Evolutionary conservation across 2,329 filamentous ascomycete species (phyloP).

Genomic region (Diaporthe longicolla): DNA sequence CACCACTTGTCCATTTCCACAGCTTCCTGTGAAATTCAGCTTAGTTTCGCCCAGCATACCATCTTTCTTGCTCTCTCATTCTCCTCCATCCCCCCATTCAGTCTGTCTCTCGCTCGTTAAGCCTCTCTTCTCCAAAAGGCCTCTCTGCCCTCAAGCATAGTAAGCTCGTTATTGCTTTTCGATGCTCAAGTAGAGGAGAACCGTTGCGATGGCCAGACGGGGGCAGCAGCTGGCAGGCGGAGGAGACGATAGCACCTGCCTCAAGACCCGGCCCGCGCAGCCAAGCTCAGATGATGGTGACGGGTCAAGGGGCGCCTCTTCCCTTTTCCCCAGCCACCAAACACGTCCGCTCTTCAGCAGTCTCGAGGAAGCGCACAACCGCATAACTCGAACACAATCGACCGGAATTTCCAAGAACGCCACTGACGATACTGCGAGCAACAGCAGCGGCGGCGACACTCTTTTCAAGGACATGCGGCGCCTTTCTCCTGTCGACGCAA

Average conservation of each 20-base stretch:
- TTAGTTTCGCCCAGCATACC: not conserved
- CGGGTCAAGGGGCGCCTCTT: not conserved
- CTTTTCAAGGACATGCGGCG: conserved; percentile 26
- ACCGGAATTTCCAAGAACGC: conserved; percentile 29
- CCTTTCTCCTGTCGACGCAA: conserved; percentile 20
- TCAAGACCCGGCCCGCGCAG: not conserved
- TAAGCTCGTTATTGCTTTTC: not conserved
- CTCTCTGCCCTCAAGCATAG: not conserved
- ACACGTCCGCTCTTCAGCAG: conserved; percentile 54
- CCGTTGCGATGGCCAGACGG: not conserved
- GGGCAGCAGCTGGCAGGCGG: not conserved
- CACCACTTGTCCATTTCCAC: not conserved
- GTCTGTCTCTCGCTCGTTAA: not conserved
- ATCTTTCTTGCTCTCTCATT: not conserved
- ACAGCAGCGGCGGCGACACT: conserved; percentile 1
- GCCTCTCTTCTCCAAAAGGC: not conserved
- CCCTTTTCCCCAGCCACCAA: conserved; percentile 45
- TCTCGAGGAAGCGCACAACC: conserved; percentile 56
- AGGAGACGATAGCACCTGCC: not conserved
- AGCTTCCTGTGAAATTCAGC: not conserved
- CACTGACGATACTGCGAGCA: conserved; percentile 18
- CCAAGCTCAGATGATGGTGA: conserved; percentile 7
- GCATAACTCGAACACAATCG: conserved; percentile 52
- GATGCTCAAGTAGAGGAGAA: not conserved
- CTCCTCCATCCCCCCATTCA: not conserved